phyloP scores from a whole-genome alignment of 305 asterid species.

The Lippia alba region DNA sequence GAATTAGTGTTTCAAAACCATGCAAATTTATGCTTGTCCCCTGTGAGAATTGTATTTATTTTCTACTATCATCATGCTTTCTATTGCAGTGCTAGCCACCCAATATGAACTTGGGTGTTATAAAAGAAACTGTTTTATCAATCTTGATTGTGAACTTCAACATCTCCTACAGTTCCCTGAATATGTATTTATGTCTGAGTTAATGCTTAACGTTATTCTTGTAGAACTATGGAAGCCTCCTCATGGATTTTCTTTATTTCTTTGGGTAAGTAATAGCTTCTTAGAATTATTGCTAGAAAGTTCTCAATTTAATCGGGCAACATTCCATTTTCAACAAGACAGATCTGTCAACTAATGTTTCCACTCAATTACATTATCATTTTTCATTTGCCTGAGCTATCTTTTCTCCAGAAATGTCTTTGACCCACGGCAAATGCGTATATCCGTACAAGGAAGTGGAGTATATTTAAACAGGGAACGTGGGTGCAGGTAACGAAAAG shows the following conservation, averaged over 20 bases:
- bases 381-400: slow-evolving; percentile 22
- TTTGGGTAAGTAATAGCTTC: slow-evolving; percentile 78
- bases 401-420: slow-evolving; percentile 78
- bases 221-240: slow-evolving; percentile 93
- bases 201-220: slow-evolving; percentile 32
- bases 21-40: slow-evolving; percentile 14
- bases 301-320: slow-evolving; percentile 16
- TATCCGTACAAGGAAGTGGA: slow-evolving; percentile 96
- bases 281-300: background rate
- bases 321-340: too few species aligned
- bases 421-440: slow-evolving; percentile 97
- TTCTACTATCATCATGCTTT: slow-evolving; percentile 21
- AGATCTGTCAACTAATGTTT: slow-evolving; percentile 25
- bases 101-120: background rate
- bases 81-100: slow-evolving; percentile 13
- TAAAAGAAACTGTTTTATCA: slow-evolving; percentile 21
- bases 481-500: slow-evolving; percentile 72
- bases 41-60: slow-evolving; percentile 21
- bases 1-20: slow-evolving; percentile 11
- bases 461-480: slow-evolving; percentile 87
- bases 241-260: slow-evolving; percentile 97
- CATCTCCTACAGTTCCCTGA: slow-evolving; percentile 19
- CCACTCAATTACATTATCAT: slow-evolving; percentile 21
- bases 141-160: slow-evolving; percentile 21
- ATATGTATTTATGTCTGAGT: slow-evolving; percentile 16